phyloP scores from a whole-genome alignment of 2,329 filamentous ascomycete genomes.

The Aureobasidium lini region DNA sequence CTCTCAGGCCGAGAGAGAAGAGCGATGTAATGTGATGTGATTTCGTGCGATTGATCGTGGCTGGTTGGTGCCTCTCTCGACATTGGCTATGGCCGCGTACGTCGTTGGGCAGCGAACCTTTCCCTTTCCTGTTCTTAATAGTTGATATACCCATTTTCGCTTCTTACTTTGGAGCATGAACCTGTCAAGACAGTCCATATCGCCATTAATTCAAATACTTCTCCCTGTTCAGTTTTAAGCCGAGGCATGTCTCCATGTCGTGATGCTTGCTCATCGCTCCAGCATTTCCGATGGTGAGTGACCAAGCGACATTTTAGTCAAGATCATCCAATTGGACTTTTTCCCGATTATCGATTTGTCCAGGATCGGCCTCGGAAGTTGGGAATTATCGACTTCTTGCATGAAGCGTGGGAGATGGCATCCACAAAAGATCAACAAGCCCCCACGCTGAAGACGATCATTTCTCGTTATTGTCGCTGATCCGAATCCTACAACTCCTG shows the following conservation, averaged over 20 bases:
- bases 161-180: neutral
- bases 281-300: neutral
- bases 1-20: constrained; percentile 1
- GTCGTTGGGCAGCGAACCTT: neutral
- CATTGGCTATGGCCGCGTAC: neutral
- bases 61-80: neutral
- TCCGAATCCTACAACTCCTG: neutral
- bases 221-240: neutral
- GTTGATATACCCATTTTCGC: neutral
- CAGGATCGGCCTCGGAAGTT: neutral
- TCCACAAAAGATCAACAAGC: neutral
- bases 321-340: neutral
- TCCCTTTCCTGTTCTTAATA: neutral
- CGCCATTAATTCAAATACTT: no score
- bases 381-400: no score
- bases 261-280: neutral
- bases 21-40: constrained; percentile 8
- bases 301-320: neutral
- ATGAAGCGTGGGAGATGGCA: no score
- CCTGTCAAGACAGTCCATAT: no score
- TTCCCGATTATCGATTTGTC: neutral
- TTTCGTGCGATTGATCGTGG: neutral
- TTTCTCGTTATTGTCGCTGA: neutral
- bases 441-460: neutral
- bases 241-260: neutral